These are phyloP conservation scores for Clonostachys rhizophaga DNA, from an alignment of 2,329 filamentous ascomycete genomes.

Conservation along the genomic window DNA sequence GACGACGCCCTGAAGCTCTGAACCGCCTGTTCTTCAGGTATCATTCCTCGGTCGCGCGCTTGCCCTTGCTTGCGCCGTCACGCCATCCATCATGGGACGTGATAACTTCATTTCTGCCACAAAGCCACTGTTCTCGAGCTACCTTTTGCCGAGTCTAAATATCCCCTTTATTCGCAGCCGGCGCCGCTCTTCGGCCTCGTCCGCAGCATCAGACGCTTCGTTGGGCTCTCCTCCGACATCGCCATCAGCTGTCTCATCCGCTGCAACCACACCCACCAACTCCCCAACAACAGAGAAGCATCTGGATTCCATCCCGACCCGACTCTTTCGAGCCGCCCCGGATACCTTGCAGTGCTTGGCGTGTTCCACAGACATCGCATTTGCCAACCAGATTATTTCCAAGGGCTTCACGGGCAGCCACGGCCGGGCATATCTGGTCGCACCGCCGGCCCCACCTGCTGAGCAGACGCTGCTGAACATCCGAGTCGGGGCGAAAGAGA, in stretches of 20 bases:
- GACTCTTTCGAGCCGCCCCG: constrained; percentile 38
- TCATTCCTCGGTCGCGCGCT: neutral
- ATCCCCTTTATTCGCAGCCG: constrained; percentile 38
- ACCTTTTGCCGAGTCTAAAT: constrained; percentile 45
- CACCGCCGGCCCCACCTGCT: constrained; percentile 17
- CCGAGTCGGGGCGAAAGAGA: constrained; percentile 46
- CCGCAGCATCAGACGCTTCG: constrained; percentile 25
- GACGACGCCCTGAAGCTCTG: no score
- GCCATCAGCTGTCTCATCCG: constrained; percentile 15
- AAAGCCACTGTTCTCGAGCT: constrained; percentile 41
- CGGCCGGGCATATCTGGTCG: constrained; percentile 59
- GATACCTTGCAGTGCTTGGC: constrained; percentile 53
- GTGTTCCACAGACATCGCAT: constrained; percentile 58
- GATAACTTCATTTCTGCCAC: constrained; percentile 33
- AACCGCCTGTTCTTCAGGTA: no score
- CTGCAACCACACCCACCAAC: constrained; percentile 17
- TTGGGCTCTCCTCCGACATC: constrained; percentile 10
- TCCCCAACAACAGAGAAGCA: constrained; percentile 13
- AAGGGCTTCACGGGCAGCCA: constrained; percentile 64
- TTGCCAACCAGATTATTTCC: constrained; percentile 55
- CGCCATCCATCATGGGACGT: constrained; percentile 17
- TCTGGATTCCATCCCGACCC: constrained; percentile 8
- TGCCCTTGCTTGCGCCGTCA: neutral
- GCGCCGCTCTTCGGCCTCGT: constrained; percentile 17
- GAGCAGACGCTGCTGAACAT: constrained; percentile 44